phyloP scores from a whole-genome alignment of 2,329 filamentous ascomycete species.

The Ceratocystis cubensis region DNA sequence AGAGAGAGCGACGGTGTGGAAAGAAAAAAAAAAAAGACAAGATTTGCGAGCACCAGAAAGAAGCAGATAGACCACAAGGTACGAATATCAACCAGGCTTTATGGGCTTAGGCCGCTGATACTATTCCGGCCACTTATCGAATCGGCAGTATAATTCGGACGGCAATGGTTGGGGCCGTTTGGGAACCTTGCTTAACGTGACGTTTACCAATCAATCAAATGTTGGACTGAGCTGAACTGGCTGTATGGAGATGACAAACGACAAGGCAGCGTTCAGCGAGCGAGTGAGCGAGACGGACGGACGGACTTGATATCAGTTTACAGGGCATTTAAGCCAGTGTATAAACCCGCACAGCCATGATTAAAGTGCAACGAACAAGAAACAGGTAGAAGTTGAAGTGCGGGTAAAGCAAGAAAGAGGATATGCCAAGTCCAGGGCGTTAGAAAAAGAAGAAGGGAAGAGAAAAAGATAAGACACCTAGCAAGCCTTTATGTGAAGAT shows the following conservation, averaged over 20 bases:
- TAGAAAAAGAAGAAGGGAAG: conserved; percentile 2
- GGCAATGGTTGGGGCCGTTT: too few species aligned
- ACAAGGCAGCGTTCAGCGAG: neutral
- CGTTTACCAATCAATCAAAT: neutral
- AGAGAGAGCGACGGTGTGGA: neutral
- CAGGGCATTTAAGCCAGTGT: conserved; percentile 8
- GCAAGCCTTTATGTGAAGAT: neutral
- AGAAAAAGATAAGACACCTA: neutral
- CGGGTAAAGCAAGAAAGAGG: neutral
- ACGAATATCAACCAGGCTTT: neutral
- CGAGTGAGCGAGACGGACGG: neutral
- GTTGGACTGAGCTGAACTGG: neutral
- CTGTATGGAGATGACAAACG: too few species aligned
- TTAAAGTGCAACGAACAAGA: conserved; percentile 1
- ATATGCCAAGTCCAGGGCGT: conserved; percentile 10
- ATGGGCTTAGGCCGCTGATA: too few species aligned
- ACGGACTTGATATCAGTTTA: neutral
- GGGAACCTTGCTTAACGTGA: too few species aligned
- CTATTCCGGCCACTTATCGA: too few species aligned
- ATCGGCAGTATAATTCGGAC: too few species aligned
- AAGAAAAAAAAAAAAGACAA: neutral
- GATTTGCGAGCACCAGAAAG: neutral
- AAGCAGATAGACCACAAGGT: neutral
- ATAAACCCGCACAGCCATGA: conserved; percentile 4
- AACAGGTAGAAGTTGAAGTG: neutral